Conservation (phyloP, 1,139 yeast species). For the Protomyces lactucae-debilis region DNA sequence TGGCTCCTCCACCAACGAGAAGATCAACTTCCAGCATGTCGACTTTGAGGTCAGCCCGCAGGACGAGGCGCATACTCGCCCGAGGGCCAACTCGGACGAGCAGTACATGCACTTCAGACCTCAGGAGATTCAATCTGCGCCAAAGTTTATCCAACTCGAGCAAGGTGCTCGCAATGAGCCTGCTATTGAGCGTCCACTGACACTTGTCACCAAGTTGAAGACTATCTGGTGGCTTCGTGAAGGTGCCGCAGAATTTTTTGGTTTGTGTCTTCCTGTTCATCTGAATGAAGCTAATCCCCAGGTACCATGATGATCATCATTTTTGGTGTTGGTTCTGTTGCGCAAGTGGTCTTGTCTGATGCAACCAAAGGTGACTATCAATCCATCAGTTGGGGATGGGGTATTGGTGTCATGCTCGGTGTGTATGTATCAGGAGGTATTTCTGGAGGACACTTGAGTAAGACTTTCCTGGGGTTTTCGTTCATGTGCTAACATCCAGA, state of each 20-base stretch:
- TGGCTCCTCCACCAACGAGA: neutral
- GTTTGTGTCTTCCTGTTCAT: neutral
- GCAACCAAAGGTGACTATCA: slow-evolving; percentile 44
- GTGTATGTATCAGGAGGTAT: slow-evolving; percentile 36
- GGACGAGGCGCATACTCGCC: neutral
- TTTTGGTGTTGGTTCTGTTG: slow-evolving; percentile 25
- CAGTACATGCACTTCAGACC: slow-evolving; percentile 20
- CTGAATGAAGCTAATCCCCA: neutral
- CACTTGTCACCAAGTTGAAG: slow-evolving; percentile 12
- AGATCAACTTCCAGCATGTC: slow-evolving; percentile 10
- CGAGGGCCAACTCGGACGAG: slow-evolving; percentile 2
- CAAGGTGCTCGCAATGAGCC: slow-evolving; percentile 17
- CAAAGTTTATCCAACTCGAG: slow-evolving; percentile 25
- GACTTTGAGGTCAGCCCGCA: slow-evolving; percentile 9
- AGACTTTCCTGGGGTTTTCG: neutral
- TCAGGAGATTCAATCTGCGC: slow-evolving; percentile 23
- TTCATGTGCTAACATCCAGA: neutral
- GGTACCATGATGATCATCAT: slow-evolving; percentile 27
- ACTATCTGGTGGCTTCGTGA: slow-evolving; percentile 35
- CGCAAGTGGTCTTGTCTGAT: slow-evolving; percentile 38
- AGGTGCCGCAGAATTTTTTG: slow-evolving; percentile 45
- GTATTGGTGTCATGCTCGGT: slow-evolving; percentile 36
- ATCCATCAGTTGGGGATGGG: slow-evolving; percentile 48
- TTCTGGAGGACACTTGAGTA: slow-evolving; percentile 39
- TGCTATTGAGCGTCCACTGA: neutral